Evolutionary conservation across 257 asterid genomes (phyloP).

Genomic region (Agastache rugosa): DNA sequence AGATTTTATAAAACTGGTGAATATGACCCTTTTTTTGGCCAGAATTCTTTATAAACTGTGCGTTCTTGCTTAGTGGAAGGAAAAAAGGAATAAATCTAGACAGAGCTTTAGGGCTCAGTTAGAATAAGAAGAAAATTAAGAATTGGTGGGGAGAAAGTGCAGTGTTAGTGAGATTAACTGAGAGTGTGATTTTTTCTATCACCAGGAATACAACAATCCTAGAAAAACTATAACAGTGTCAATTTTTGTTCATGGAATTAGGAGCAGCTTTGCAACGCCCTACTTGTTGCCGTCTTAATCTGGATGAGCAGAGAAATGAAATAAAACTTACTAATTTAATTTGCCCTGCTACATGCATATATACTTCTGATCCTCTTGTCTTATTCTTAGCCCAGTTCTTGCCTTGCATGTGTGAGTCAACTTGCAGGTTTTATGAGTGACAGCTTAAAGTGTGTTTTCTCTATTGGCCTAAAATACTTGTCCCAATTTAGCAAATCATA

Average conservation of each 20-base stretch:
- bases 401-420: slow-evolving; percentile 1
- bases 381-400: not conserved
- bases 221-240: not conserved
- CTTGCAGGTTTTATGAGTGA: slow-evolving; percentile 7
- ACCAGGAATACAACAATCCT: not conserved
- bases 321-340: not conserved
- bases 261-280: not conserved
- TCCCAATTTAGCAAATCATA: not conserved
- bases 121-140: slow-evolving; percentile 9
- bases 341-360: slow-evolving; percentile 13
- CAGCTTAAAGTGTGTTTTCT: not conserved
- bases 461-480: not conserved
- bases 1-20: not conserved
- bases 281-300: not conserved
- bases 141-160: slow-evolving; percentile 8
- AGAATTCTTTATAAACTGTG: not conserved
- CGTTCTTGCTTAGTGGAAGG: not conserved
- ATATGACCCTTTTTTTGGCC: not conserved
- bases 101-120: not conserved
- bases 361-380: not conserved
- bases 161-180: not conserved
- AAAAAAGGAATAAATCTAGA: not conserved
- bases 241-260: not conserved
- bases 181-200: not conserved
- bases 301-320: not conserved